Evolutionary conservation across 306 rosid genomes (phyloP).

Genomic region (Acacia acuminata): DNA sequence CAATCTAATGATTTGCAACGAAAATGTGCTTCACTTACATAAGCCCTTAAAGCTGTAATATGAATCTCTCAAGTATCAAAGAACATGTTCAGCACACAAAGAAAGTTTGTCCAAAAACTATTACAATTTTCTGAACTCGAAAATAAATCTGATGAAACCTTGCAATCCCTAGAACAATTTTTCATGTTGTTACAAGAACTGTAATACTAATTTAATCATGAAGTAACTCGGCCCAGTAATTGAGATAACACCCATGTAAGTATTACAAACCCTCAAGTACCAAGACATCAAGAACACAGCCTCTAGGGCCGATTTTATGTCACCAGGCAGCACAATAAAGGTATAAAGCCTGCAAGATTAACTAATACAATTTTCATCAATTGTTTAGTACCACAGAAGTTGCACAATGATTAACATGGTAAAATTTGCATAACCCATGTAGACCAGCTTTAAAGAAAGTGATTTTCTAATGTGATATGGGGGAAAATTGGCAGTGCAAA

Average conservation of each 20-base stretch:
- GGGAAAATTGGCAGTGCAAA: neutral
- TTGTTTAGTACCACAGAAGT: neutral
- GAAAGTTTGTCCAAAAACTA: neutral
- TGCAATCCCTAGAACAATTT: neutral
- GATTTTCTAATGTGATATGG: neutral
- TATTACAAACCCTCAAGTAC: neutral
- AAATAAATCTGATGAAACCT: neutral
- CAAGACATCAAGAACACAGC: neutral
- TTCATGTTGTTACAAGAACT: neutral
- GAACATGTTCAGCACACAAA: neutral
- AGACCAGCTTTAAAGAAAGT: neutral
- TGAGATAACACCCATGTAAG: constrained; percentile 1
- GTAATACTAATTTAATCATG: neutral
- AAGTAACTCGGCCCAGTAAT: neutral
- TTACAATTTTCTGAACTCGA: neutral
- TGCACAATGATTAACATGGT: neutral
- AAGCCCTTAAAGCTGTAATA: neutral
- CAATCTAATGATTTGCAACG: neutral
- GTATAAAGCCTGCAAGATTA: neutral
- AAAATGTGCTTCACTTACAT: constrained; percentile 5
- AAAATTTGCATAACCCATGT: neutral
- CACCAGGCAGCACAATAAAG: neutral
- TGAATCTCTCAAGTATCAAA: neutral
- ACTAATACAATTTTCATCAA: neutral
- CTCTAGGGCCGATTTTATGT: neutral